phyloP scores from a whole-genome alignment of 1,139 yeast species.

The Wickerhamomyces sp. region DNA sequence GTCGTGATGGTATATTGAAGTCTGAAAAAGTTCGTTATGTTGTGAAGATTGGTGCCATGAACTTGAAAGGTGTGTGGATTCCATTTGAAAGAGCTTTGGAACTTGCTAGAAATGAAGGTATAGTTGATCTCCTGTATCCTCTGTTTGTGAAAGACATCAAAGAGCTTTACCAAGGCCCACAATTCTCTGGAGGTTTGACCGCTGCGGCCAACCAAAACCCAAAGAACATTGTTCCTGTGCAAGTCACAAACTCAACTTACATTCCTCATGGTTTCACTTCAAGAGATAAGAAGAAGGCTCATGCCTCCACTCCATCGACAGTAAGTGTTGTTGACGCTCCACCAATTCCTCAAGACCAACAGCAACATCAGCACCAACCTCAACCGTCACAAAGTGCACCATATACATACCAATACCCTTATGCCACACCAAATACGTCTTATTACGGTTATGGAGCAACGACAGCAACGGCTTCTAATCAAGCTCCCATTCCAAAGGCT shows the following conservation, averaged over 20 bases:
- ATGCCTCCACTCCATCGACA: conserved; percentile 4
- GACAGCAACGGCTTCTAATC: too few species aligned
- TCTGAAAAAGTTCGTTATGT: conserved; percentile 87
- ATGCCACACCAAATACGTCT: too few species aligned
- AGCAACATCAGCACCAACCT: conserved; percentile 1
- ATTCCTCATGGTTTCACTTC: conserved; percentile 15
- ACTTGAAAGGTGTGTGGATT: conserved; percentile 96
- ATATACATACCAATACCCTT: conserved; percentile 14
- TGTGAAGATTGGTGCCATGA: conserved; percentile 96
- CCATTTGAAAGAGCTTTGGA: conserved; percentile 91
- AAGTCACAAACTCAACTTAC: conserved; percentile 21
- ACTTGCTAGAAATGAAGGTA: conserved; percentile 86
- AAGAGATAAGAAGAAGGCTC: conserved; percentile 11
- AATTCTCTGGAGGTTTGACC: conserved; percentile 23
- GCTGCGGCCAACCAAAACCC: conserved; percentile 25
- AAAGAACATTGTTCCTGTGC: conserved; percentile 24
- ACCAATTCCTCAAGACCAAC: conserved; percentile 1
- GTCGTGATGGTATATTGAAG: conserved; percentile 90
- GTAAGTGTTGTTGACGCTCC: conserved; percentile 4
- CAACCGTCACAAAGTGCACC: conserved; percentile 8
- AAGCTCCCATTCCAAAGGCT: too few species aligned
- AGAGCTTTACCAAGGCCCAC: conserved; percentile 42
- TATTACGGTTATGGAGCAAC: too few species aligned
- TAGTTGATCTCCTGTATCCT: conserved; percentile 81
- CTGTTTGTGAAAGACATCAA: conserved; percentile 84